These are phyloP conservation scores for Ganoderma sp. DNA, from an alignment of 1,284 basidiomycete genomes.

Conservation along the genomic window DNA sequence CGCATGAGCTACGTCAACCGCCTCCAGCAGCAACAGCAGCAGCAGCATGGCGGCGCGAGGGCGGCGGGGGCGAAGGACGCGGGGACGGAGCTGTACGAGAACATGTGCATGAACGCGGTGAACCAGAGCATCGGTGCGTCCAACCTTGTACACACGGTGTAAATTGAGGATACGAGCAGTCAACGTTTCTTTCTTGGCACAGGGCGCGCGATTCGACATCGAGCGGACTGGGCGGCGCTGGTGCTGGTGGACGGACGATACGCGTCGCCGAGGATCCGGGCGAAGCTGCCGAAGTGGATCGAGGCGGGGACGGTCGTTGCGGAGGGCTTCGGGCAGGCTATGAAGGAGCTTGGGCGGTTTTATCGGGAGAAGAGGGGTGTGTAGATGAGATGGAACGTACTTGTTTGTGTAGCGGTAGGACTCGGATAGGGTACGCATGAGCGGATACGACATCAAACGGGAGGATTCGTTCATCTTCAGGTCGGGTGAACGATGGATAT, in stretches of 20 bases:
- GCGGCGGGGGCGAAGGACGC: constrained; percentile 65
- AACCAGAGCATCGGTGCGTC: constrained; percentile 91
- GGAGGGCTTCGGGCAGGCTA: constrained; percentile 75
- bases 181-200: not conserved
- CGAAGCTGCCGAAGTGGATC: constrained; percentile 91
- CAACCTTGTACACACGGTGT: too few species aligned
- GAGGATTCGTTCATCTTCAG: too few species aligned
- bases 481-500: too few species aligned
- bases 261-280: constrained; percentile 64
- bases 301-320: constrained; percentile 65
- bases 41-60: constrained; percentile 29
- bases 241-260: constrained; percentile 89
- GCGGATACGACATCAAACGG: too few species aligned
- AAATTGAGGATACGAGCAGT: too few species aligned
- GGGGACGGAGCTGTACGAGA: constrained; percentile 86
- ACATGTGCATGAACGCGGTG: constrained; percentile 95
- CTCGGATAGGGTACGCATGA: not conserved
- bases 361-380: constrained; percentile 54
- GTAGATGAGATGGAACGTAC: not conserved
- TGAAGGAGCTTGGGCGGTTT: constrained; percentile 75
- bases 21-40: constrained; percentile 49
- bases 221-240: constrained; percentile 84
- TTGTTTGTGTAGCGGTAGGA: not conserved
- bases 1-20: constrained; percentile 86
- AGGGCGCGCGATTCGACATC: constrained; percentile 92